A percentile compares a stretch with the other conserved stretches of the same genome.
Conservation (phyloP, 148 eudicot genomes). For the Rhododendron williamsianum region DNA sequence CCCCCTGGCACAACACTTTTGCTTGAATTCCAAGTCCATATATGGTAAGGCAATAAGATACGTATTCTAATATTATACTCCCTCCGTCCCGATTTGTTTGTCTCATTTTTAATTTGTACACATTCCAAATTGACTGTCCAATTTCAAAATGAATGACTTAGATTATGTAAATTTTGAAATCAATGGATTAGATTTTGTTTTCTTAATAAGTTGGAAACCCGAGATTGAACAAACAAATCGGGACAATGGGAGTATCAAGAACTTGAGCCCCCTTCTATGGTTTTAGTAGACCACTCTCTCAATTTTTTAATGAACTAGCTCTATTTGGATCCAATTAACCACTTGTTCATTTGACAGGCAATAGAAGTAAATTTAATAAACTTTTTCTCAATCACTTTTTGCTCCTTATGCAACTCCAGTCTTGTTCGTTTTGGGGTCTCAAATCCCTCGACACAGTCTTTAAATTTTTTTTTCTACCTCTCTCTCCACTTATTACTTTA, state of each 20-base stretch:
- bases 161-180: no score
- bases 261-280: neutral
- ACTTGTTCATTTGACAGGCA: neutral
- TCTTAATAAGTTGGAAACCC: no score
- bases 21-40: neutral
- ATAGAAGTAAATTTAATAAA: neutral
- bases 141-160: no score
- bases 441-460: no score
- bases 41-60: neutral
- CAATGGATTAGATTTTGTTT: no score
- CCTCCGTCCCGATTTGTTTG: no score
- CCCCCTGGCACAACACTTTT: conserved; percentile 11
- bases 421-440: no score
- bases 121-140: no score
- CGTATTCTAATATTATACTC: neutral
- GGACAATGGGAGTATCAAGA: neutral
- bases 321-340: neutral
- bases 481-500: no score
- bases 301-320: neutral
- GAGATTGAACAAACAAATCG: no score
- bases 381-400: neutral
- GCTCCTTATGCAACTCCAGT: neutral
- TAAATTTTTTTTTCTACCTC: no score
- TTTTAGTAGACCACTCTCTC: neutral
- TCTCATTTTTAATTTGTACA: no score